Evolutionary conservation across 2,329 filamentous ascomycete genomes (phyloP).

Genomic region (Colletotrichum sp.): DNA sequence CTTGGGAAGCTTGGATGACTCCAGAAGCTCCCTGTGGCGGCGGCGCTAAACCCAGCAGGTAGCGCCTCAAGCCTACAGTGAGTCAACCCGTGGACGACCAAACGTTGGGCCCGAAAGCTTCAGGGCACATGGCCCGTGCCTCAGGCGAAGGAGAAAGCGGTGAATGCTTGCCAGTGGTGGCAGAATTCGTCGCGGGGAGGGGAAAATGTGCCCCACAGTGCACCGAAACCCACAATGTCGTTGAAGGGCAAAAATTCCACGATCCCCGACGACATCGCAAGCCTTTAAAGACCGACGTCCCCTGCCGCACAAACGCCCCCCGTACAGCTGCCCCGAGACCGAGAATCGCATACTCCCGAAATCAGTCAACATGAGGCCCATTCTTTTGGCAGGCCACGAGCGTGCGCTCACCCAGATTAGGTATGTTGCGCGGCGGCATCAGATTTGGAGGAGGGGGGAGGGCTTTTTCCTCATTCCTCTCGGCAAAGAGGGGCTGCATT

Average conservation of each 20-base stretch:
- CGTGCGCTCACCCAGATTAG: slow-evolving; percentile 94
- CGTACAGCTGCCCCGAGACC: slow-evolving; percentile 15
- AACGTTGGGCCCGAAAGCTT: neutral
- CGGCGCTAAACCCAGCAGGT: neutral
- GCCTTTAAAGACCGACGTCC: slow-evolving; percentile 22
- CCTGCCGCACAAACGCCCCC: slow-evolving; percentile 19
- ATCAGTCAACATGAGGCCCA: slow-evolving; percentile 83
- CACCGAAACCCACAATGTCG: slow-evolving; percentile 23
- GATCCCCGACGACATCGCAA: slow-evolving; percentile 17
- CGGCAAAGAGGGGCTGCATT: neutral
- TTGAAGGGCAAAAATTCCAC: slow-evolving; percentile 24
- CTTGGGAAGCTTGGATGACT: neutral
- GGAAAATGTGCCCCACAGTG: slow-evolving; percentile 19
- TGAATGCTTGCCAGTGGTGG: slow-evolving; percentile 8
- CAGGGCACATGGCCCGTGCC: neutral
- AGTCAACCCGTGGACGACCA: neutral
- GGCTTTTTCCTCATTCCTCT: neutral
- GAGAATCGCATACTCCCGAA: slow-evolving; percentile 19
- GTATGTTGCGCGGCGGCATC: slow-evolving; percentile 48
- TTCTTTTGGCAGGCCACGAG: slow-evolving; percentile 95
- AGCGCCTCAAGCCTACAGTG: neutral
- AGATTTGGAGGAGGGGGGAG: slow-evolving; percentile 4
- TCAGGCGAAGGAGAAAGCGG: slow-evolving; percentile 18
- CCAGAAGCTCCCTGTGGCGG: neutral
- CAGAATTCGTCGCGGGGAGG: slow-evolving; percentile 21